These are phyloP conservation scores for Balamuthia mandrillaris DNA, from an alignment of 208 protist species.

Conservation along the genomic window DNA sequence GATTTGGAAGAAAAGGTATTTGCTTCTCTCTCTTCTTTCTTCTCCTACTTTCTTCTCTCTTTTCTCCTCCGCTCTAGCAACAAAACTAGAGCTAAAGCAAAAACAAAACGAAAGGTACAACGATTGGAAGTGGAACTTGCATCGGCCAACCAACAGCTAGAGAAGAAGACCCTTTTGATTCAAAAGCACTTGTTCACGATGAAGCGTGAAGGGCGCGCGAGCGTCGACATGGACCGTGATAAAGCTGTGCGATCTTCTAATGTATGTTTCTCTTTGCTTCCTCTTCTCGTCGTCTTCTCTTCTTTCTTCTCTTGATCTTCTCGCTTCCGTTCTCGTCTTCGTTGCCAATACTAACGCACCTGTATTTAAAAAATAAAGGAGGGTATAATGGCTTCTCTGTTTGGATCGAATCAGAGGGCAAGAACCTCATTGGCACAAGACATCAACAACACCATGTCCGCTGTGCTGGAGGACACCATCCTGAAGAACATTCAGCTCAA, in stretches of 20 bases:
- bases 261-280: background rate
- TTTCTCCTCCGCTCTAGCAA: too few relatives aligned
- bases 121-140: too few relatives aligned
- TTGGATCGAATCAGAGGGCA: background rate
- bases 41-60: too few relatives aligned
- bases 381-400: background rate
- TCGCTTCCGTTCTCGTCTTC: background rate
- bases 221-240: background rate
- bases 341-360: background rate
- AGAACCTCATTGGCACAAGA: background rate
- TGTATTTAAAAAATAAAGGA: background rate
- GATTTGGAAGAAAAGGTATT: too few relatives aligned
- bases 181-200: background rate
- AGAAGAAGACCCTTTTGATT: background rate
- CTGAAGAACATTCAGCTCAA: conserved; percentile 14
- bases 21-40: too few relatives aligned
- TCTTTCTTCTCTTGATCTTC: background rate
- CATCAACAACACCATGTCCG: background rate
- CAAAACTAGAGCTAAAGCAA: too few relatives aligned
- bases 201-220: background rate
- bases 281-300: background rate
- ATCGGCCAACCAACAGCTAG: too few relatives aligned
- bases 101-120: too few relatives aligned
- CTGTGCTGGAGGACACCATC: background rate
- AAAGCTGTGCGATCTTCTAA: background rate